phyloP scores from a whole-genome alignment of 257 asterid species.

The Nicotiana sylvestris region DNA sequence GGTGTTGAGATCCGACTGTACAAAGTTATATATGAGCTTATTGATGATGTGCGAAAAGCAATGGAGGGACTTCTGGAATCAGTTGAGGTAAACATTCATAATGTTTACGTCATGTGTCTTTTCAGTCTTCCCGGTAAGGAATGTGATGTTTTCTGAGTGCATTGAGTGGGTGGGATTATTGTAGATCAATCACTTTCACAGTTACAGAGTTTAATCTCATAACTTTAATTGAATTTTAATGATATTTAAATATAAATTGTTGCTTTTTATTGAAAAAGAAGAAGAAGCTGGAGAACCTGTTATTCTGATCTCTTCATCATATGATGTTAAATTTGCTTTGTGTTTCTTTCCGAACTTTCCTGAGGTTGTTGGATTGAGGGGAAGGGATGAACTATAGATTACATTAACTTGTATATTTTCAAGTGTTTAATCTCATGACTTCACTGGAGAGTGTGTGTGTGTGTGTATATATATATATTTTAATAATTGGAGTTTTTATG shows the following conservation, averaged over 20 bases:
- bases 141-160: not conserved
- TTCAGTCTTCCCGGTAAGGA: not conserved
- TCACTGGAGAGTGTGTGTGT: not conserved
- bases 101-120: not conserved
- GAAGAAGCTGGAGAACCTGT: not conserved
- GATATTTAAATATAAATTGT: not conserved
- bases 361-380: not conserved
- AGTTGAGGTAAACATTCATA: conserved; percentile 60
- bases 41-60: conserved; percentile 85
- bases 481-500: not conserved
- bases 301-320: not conserved
- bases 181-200: not conserved
- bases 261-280: not conserved
- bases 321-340: not conserved
- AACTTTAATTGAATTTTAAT: not conserved
- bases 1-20: conserved; percentile 76
- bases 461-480: not conserved
- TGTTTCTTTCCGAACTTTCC: not conserved
- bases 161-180: not conserved
- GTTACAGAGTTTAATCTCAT: not conserved
- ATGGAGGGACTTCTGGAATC: conserved; percentile 96
- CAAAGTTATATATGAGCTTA: conserved; percentile 87
- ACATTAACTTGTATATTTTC: not conserved
- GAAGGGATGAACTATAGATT: not conserved
- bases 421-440: not conserved